Evolutionary conservation across 202 grass and related monocot species (phyloP).

Genomic region (Eragrostis tef): DNA sequence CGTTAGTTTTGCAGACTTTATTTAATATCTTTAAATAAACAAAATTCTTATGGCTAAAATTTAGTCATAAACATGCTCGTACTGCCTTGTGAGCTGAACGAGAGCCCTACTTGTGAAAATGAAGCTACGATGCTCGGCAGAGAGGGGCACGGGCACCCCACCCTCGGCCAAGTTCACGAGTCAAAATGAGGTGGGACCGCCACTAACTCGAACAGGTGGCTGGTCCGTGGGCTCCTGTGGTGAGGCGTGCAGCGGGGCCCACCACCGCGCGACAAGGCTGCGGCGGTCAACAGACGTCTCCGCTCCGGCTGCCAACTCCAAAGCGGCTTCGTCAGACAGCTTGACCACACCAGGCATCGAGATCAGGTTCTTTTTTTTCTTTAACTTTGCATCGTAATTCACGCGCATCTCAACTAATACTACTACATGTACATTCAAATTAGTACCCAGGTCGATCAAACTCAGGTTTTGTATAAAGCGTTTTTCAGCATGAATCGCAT

Average conservation of each 20-base stretch:
- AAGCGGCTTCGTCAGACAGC: not conserved
- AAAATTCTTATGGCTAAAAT: no score
- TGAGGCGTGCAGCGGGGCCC: not conserved
- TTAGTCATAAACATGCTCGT: no score
- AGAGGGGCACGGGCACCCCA: no score
- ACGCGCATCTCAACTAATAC: not conserved
- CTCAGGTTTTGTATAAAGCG: no score
- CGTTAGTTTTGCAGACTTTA: no score
- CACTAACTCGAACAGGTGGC: not conserved
- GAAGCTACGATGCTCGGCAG: no score
- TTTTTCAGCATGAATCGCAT: no score
- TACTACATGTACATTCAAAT: not conserved
- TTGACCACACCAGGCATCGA: not conserved
- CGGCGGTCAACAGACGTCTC: conserved; percentile 3
- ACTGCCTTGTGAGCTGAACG: no score
- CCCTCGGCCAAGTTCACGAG: not conserved
- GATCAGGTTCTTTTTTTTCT: not conserved
- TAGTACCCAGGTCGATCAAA: no score
- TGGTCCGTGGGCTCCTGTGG: no score
- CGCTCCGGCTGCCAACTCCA: not conserved
- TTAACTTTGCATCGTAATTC: not conserved
- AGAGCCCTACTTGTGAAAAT: no score
- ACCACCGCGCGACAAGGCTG: not conserved
- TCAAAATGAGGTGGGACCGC: not conserved
- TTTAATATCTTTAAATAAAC: no score